phyloP scores from a whole-genome alignment of 2,329 filamentous ascomycete species.

The Penicillium sp. region DNA sequence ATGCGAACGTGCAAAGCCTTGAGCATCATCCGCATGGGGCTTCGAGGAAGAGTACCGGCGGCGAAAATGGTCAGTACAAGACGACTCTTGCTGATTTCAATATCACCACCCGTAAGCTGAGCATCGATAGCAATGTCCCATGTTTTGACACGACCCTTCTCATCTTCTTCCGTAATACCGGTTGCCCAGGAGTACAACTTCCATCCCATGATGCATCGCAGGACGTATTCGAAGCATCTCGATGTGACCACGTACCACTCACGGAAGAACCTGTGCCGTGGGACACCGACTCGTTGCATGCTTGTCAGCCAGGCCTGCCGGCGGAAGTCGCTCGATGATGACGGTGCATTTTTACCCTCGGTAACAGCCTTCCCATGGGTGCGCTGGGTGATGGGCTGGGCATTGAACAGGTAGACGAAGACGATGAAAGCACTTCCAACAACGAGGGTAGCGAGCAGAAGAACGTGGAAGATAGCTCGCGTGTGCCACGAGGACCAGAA shows the following conservation, averaged over 20 bases:
- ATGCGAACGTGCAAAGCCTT: constrained; percentile 92
- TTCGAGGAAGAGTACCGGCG: constrained; percentile 83
- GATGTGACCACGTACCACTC: constrained; percentile 80
- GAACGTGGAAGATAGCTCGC: constrained; percentile 49
- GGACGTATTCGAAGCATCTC: constrained; percentile 81
- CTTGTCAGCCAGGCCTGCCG: constrained; percentile 92
- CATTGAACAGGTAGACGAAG: constrained; percentile 61
- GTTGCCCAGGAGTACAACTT: constrained; percentile 79
- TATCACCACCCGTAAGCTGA: constrained; percentile 87
- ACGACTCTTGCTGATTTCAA: constrained; percentile 85
- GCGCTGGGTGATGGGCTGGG: constrained; percentile 62
- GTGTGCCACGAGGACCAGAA: constrained; percentile 48
- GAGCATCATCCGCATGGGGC: constrained; percentile 82
- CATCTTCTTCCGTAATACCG: constrained; percentile 81
- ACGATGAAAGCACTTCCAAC: constrained; percentile 63
- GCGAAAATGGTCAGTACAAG: constrained; percentile 85
- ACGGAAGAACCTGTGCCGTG: constrained; percentile 82
- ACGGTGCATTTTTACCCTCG: constrained; percentile 51
- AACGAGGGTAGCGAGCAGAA: constrained; percentile 59
- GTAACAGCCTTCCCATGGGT: constrained; percentile 44
- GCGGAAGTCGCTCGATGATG: constrained; percentile 82
- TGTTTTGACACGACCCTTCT: constrained; percentile 83
- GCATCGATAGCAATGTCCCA: constrained; percentile 95
- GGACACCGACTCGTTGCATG: constrained; percentile 90
- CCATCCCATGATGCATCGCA: constrained; percentile 77